Evolutionary conservation across 2,329 filamentous ascomycete genomes (phyloP).

Genomic region (Trichoderma guizhouense): DNA sequence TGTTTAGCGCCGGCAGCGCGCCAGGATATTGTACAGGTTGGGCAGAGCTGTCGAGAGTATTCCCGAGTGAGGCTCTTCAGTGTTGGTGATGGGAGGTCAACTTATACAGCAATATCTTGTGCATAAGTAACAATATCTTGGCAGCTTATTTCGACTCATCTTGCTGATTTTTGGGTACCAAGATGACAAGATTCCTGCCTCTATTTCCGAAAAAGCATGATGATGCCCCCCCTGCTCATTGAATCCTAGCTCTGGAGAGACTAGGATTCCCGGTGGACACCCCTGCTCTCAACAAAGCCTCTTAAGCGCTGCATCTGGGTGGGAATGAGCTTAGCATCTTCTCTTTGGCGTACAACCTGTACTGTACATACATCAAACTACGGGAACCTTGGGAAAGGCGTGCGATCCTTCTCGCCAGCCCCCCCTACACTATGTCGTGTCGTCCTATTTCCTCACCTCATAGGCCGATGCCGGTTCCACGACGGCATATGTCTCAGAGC

Average conservation of each 20-base stretch:
- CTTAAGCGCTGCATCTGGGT: conserved; percentile 1
- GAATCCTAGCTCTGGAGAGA: not conserved
- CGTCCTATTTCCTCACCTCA: not conserved
- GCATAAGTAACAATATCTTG: not conserved
- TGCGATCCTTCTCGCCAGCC: not conserved
- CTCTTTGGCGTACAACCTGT: not conserved
- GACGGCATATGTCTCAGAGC: not conserved
- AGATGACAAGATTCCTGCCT: not conserved
- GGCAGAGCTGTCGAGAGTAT: not conserved
- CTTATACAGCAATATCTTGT: not conserved
- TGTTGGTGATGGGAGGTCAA: not conserved
- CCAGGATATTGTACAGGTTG: not conserved
- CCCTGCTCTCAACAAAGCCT: not conserved
- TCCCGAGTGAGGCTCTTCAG: not conserved
- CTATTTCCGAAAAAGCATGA: not conserved
- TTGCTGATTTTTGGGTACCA: not conserved
- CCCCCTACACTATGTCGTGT: not conserved
- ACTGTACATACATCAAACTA: not conserved
- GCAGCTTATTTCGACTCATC: not conserved
- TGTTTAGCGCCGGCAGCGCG: not conserved
- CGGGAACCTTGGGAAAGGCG: not conserved
- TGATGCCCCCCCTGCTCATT: not conserved
- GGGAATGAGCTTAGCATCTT: not conserved
- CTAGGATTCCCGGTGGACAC: not conserved
- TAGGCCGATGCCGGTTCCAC: not conserved